Conservation (phyloP, 2,329 filamentous ascomycete species). For the Colletotrichum sojae region DNA sequence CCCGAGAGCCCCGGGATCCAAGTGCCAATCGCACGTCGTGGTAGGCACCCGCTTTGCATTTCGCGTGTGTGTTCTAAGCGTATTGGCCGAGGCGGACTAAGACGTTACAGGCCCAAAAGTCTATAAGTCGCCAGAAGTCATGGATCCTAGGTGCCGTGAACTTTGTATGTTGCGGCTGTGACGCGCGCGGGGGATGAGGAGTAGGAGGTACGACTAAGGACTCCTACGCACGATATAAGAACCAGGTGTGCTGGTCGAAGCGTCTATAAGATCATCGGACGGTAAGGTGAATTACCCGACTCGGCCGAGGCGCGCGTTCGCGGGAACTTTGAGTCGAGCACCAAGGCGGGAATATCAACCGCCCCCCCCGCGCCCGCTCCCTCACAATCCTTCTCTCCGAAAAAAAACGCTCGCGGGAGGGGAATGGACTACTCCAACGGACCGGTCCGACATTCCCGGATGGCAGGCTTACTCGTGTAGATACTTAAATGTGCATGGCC, state of each 20-base stretch:
- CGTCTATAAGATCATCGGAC: neutral
- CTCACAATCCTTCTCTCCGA: neutral
- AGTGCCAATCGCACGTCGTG: neutral
- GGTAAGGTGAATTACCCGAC: neutral
- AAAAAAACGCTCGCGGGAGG: neutral
- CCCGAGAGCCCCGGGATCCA: neutral
- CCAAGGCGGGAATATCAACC: conserved; percentile 1
- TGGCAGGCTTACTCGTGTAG: conserved; percentile 9
- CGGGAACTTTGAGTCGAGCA: neutral
- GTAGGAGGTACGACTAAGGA: neutral
- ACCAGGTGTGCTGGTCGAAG: neutral
- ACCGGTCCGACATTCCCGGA: conserved; percentile 19
- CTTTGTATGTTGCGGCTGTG: conserved; percentile 4
- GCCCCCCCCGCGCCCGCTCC: neutral
- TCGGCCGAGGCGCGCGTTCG: neutral
- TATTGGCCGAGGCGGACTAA: conserved; percentile 6
- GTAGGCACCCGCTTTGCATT: neutral
- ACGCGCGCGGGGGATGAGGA: neutral
- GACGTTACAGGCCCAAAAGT: conserved; percentile 18
- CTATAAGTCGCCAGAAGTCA: neutral
- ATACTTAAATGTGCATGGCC: conserved; percentile 1
- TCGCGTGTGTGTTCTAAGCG: neutral
- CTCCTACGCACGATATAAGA: no score
- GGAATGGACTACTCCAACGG: conserved; percentile 11
- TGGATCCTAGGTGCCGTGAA: neutral